Evolutionary conservation across 306 rosid genomes (phyloP).

Genomic region (Aeschynomene evenia): DNA sequence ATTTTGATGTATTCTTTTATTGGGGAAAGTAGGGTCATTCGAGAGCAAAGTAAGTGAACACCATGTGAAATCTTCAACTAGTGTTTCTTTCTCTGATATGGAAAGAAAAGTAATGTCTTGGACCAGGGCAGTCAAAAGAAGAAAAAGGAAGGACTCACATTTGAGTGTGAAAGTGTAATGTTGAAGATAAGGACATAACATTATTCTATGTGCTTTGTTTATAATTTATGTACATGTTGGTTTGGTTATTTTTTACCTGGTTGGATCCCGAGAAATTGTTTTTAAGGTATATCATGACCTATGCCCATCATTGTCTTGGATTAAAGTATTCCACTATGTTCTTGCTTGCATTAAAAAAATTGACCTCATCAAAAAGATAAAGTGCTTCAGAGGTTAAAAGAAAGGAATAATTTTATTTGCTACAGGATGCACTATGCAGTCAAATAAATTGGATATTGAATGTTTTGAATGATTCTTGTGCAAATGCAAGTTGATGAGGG

Average conservation of each 20-base stretch:
- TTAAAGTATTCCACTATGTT: slow-evolving; percentile 27
- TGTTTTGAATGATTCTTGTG: not conserved
- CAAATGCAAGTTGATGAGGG: not conserved
- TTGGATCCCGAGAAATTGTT: slow-evolving; percentile 37
- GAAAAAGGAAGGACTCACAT: slow-evolving; percentile 28
- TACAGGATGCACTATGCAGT: not conserved
- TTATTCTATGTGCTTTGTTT: slow-evolving; percentile 34
- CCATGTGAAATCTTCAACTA: slow-evolving; percentile 60
- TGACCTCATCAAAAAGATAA: not conserved
- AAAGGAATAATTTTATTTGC: not conserved
- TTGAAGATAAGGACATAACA: slow-evolving; percentile 40
- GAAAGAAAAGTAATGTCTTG: slow-evolving; percentile 64
- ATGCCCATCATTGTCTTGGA: slow-evolving; percentile 47
- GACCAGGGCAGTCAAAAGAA: slow-evolving; percentile 67
- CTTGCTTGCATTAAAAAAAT: slow-evolving; percentile 17
- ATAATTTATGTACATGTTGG: slow-evolving; percentile 37
- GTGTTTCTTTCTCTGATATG: slow-evolving; percentile 33
- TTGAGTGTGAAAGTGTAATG: slow-evolving; percentile 41
- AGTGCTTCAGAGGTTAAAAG: not conserved
- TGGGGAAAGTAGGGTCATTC: slow-evolving; percentile 47
- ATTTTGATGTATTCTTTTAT: slow-evolving; percentile 40
- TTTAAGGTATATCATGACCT: slow-evolving; percentile 23
- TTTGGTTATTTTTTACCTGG: slow-evolving; percentile 28
- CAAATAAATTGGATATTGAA: not conserved
- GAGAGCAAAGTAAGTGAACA: slow-evolving; percentile 47